Base-by-base conservation (phyloP, 1,139 yeast genomes). In the Kurtzmaniella quercitrusa region DNA sequence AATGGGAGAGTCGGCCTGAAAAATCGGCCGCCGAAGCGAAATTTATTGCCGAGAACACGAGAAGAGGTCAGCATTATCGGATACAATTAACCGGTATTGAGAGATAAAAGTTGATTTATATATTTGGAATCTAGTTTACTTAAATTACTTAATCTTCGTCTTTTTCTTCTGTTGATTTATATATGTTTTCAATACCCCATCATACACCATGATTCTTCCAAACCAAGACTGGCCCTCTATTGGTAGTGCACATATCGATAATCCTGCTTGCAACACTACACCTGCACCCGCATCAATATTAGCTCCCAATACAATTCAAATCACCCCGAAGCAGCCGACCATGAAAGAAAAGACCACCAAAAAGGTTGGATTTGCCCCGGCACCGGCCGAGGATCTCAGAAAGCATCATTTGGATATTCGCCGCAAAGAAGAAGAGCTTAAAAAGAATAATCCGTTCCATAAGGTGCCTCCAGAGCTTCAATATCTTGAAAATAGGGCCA, bases 401-500 rank as follows among this genome's bases (percentile, higher is more conserved):
- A 64, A 64, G 30, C 74, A 67, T 46, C 76, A 68, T 45, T 50
- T 56, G 26, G 47, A 50, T 14, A 45, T 67, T 26, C 57, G 57
- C 33, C 43, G 53, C 33, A 59, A 55, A 15, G 65, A 66, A 40
- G 51, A 60, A 40, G 63, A 59, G 28, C 53, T 55, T 42, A 43
- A 50, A 33, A 55, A 62, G 46, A 51, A 60, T 28, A 63, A 63
- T 43, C 65, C 71, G 2, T 72, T 72, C 56, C 74, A 71, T 40
- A 60, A 55, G 44, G 59, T 70, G n/a, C 77, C 78, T 0, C 68
- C 74, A 1, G 76, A 72, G 50, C 63, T 72, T 40, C 61, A 69
- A 3, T 68, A 72, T 44, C 54, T 71, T 38, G 63, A 66, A 42
- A 59, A 58, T 45, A 60, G 52, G 32, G 38, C 41, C 43, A 38